Evolutionary conservation across 164 flowering plant species (phyloP), one percentile per base, ranked within the genome.

Genomic region (Vitis labrusca): DNA sequence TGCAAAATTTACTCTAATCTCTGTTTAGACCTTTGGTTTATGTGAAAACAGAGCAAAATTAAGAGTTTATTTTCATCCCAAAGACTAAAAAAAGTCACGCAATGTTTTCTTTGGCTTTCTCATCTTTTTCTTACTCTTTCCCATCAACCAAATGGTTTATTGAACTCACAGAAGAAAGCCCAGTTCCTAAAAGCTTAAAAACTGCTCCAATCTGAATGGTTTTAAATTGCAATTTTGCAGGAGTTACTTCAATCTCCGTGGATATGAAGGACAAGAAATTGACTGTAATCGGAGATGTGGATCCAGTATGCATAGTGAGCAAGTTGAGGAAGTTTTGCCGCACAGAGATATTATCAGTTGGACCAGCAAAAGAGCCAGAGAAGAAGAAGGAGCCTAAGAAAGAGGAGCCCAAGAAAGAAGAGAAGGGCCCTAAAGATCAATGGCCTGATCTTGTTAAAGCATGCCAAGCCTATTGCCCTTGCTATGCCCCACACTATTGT

Each of bases 201-300:
- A 3, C 4, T 9, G 17, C 37, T 30, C 30, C 7, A 27, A 2
- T 57, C 56, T 8, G 11, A 32, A 2, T 61, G n/a, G 10, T 61
- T 37, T 44, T 16, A 10, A 9, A 27, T 32, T 12, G 9, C 15
- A 61, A 48, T 47, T 66, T 23, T 67, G 57, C 76, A 84, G 88
- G 88, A 53, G 73, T 84, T 15, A 78, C 80, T 2, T 80, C 85
- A 32, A 69, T 85, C 2, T 10, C 80, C 49, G 29, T 81, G 76
- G 85, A 85, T 53, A 70, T 64, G 79, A 83, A 81, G 66, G 79
- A 79, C 30, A 70, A 74, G 76, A 79, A 81, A 66, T 7, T 85
- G 77, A 85, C 88, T 1, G 73, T 85, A 61, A 74, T 57, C 0
- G 88, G 88, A 5, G 79, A 75, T 53, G 52, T 83, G 10, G 88